Percentiles rank a stretch among this genome's conserved stretches.
Conservation (phyloP, 805 yeast species). For the Saccharomycopsis olivae region DNA sequence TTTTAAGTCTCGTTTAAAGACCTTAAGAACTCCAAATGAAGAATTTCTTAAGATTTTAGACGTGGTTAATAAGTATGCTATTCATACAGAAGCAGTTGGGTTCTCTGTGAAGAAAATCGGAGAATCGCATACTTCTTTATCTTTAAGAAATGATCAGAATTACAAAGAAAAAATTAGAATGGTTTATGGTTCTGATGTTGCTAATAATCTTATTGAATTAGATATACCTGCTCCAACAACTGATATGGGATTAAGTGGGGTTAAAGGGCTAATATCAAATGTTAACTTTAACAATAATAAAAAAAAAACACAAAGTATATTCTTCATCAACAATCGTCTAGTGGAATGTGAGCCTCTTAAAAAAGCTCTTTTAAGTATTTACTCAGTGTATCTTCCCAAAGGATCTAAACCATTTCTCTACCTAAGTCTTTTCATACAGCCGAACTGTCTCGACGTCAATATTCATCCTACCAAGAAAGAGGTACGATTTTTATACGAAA, state of each 20-base stretch:
- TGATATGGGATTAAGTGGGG: conserved; percentile 38
- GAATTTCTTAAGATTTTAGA: conserved; percentile 74
- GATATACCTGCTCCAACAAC: conserved; percentile 25
- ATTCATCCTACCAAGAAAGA: conserved; percentile 94
- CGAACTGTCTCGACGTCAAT: conserved; percentile 78
- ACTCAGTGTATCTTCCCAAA: conserved; percentile 61
- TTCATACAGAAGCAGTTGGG: conserved; percentile 60
- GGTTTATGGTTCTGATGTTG: conserved; percentile 61
- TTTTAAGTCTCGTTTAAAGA: conserved; percentile 63
- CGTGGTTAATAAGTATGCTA: conserved; percentile 72
- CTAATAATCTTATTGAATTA: conserved; percentile 50
- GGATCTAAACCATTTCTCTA: conserved; percentile 73
- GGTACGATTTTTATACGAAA: conserved; percentile 77
- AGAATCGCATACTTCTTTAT: conserved; percentile 57
- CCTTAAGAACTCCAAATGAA: conserved; percentile 56
- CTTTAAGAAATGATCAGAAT: conserved; percentile 39
- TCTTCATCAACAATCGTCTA: conserved; percentile 78
- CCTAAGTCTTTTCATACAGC: conserved; percentile 53
- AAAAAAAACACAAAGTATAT: conserved; percentile 54
- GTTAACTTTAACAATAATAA: conserved; percentile 54
- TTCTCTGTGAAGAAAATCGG: conserved; percentile 75
- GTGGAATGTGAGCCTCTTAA: conserved; percentile 75
- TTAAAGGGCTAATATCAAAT: conserved; percentile 55
- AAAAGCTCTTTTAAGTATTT: conserved; percentile 54
- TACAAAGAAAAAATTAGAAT: conserved; percentile 60